phyloP scores from a whole-genome alignment of 192 early-diverging fungal species.

The Coemansia pectinata region DNA sequence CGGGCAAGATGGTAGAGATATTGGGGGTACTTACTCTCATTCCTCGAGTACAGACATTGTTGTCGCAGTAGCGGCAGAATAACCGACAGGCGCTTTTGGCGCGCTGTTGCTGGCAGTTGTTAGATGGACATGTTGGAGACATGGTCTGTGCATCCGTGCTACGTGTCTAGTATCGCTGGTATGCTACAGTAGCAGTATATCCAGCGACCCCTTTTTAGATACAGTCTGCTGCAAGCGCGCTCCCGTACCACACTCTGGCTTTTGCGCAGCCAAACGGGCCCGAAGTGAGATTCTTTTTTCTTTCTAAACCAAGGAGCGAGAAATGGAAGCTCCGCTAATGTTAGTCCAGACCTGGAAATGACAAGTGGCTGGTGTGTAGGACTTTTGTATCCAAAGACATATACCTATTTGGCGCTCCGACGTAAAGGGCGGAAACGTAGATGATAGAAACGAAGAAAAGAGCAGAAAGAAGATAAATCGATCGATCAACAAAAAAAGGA shows the following conservation, averaged over 20 bases:
- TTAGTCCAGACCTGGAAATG: background rate
- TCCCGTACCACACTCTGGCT: background rate
- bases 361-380: background rate
- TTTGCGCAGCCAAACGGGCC: background rate
- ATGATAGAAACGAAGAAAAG: background rate
- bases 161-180: background rate
- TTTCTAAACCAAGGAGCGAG: background rate
- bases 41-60: slow-evolving; percentile 66
- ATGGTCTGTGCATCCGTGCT: slow-evolving; percentile 10
- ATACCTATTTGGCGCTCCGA: background rate
- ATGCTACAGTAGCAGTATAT: background rate
- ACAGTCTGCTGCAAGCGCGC: background rate
- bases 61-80: slow-evolving; percentile 65
- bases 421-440: background rate
- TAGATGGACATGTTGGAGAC: slow-evolving; percentile 52
- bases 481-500: slow-evolving; percentile 3
- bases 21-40: slow-evolving; percentile 62
- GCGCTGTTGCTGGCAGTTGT: slow-evolving; percentile 30
- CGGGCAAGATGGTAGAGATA: background rate
- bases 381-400: background rate
- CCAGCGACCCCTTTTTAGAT: background rate
- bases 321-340: background rate
- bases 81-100: slow-evolving; percentile 66
- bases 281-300: background rate
- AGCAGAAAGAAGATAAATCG: background rate